Conservation (phyloP, 2,329 filamentous ascomycete species). For the Pseudogymnoascus sp. region DNA sequence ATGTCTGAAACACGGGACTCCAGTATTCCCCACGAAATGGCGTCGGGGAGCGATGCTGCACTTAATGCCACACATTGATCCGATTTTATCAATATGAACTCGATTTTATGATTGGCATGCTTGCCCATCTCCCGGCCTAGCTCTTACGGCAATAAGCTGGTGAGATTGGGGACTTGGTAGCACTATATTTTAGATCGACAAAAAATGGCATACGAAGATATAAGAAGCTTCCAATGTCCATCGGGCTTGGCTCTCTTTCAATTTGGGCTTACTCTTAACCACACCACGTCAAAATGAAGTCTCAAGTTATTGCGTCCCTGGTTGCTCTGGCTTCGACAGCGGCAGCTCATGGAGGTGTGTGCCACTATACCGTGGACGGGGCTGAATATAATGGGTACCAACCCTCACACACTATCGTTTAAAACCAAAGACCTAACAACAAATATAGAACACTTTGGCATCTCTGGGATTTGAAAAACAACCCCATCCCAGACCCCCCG, state of each 20-base stretch:
- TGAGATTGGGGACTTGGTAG: neutral
- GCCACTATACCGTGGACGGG: neutral
- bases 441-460: neutral
- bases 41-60: neutral
- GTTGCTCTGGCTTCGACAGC: neutral
- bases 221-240: neutral
- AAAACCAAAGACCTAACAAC: neutral
- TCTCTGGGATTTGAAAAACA: constrained; percentile 1
- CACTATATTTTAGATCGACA: neutral
- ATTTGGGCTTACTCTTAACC: neutral
- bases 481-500: neutral
- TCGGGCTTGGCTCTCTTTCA: neutral
- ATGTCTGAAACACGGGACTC: constrained; percentile 4
- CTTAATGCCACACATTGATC: neutral
- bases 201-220: neutral
- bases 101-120: neutral
- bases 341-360: neutral
- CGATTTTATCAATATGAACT: neutral
- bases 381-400: neutral
- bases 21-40: neutral
- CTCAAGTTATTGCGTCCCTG: neutral
- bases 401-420: neutral
- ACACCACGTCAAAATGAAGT: neutral
- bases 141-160: neutral
- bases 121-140: neutral